Base-by-base conservation (phyloP, 2,329 filamentous ascomycete genomes). In the Lasiodiplodia sp. region DNA sequence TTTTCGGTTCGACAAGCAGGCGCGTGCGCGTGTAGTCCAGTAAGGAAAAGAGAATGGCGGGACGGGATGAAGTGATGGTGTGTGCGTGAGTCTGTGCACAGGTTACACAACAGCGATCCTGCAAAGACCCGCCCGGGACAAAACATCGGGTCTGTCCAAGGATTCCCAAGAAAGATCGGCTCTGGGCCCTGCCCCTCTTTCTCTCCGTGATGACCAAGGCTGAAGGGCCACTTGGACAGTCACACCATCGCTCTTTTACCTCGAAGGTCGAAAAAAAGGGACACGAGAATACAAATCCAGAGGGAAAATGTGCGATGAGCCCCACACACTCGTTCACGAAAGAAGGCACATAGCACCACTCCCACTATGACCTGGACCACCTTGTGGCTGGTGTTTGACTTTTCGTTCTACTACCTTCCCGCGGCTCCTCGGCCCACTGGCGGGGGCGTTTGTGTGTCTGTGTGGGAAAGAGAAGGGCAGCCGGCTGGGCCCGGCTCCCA, bases 271-370 rank as follows among this genome's bases (percentile, higher is more conserved):
- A 8, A 21, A 7, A 7, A 47, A 18, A 47, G 44, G 18, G 14
- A 47, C 21, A 47, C n/a, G 44, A 47, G 21, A 47, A 11, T 4
- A 44, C 44, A 21, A 21, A 47, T 21, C 6, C 44, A 47, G n/a
- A n/a, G 44, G 18, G 21, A 18, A 18, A 44, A 44, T 18, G 40
- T 44, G 40, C 40, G 40, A 47, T 18, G n/a, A 10, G 44, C 18
- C 44, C 44, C 44, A 47, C 44, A 21, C 44, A 21, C 3, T 47
- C 40, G 3, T 47, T 47, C 44, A 47, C 44, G n/a, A 47, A 47
- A 47, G 40, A 47, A n/a, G 40, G 40, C 40, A 47, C 40, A 47
- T 47, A 47, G 44, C 44, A 47, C 44, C n/a, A 47, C 44, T n/a
- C 44, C 44, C 21, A 4, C 16, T 18, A 47, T 47, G 7, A 47